A percentile compares a stretch with the other conserved stretches of the same genome.
Evolutionary conservation across 306 rosid species (phyloP).

Genomic region (Vigna hirtella): DNA sequence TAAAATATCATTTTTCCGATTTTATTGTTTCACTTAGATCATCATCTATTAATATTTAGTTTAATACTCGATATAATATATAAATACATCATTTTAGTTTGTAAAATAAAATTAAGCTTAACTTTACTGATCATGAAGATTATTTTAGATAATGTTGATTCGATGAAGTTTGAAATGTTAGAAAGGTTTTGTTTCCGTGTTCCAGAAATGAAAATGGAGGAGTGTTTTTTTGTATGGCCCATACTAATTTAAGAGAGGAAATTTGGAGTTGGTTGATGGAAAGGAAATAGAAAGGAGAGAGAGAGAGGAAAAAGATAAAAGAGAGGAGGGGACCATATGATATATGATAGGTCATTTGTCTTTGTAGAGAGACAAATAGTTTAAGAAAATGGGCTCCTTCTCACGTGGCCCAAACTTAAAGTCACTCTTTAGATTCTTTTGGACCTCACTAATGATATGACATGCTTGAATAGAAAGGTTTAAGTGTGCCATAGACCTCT

Average conservation of each 20-base stretch:
- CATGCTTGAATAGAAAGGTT: neutral
- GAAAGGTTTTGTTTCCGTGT: too few species aligned
- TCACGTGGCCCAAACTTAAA: conserved; percentile 41
- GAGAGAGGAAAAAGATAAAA: conserved; percentile 26
- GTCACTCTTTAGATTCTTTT: conserved; percentile 53
- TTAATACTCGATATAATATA: too few species aligned
- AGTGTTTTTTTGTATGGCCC: neutral
- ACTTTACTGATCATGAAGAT: too few species aligned
- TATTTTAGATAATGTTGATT: too few species aligned
- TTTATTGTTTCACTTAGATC: too few species aligned
- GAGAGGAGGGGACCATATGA: conserved; percentile 46
- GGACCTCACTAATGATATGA: conserved; percentile 41
- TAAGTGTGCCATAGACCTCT: neutral
- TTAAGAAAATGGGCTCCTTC: conserved; percentile 49
- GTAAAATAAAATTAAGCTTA: too few species aligned
- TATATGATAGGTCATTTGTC: conserved; percentile 21
- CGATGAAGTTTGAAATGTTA: too few species aligned
- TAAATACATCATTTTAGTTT: too few species aligned
- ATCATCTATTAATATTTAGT: too few species aligned
- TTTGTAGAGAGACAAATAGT: conserved; percentile 34
- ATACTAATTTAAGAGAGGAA: neutral
- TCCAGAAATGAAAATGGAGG: too few species aligned
- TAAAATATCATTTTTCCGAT: too few species aligned
- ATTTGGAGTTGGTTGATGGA: neutral
- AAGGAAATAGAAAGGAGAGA: neutral